Percentiles rank a stretch among this genome's conserved stretches.
Evolutionary conservation across 306 rosid species (phyloP).

Genomic region (Hylodesmum podocarpum): DNA sequence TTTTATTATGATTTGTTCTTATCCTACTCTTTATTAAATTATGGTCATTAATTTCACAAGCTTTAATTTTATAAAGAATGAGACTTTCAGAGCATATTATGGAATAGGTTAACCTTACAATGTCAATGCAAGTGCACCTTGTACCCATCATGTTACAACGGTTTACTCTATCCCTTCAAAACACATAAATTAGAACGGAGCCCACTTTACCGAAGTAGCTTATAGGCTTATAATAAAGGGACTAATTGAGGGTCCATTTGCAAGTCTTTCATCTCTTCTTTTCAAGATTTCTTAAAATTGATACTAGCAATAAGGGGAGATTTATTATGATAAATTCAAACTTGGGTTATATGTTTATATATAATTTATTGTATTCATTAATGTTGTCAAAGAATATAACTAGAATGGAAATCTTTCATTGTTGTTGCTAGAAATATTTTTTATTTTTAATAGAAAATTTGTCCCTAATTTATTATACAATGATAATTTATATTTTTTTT

Average conservation of each 20-base stretch:
- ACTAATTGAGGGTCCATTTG: not conserved
- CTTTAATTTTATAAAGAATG: not conserved
- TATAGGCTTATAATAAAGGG: not conserved
- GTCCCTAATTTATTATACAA: too few relatives aligned
- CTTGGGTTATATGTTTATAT: not conserved
- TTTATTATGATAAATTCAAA: too few relatives aligned
- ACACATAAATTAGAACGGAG: not conserved
- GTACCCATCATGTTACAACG: not conserved
- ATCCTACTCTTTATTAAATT: too few relatives aligned
- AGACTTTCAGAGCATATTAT: not conserved
- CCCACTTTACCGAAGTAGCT: not conserved
- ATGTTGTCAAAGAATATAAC: too few relatives aligned
- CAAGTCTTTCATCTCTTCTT: not conserved
- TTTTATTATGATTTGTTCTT: too few relatives aligned
- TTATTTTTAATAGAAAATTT: too few relatives aligned
- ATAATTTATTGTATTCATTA: too few relatives aligned
- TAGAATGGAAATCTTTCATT: too few relatives aligned
- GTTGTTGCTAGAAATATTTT: too few relatives aligned
- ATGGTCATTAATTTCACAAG: not conserved
- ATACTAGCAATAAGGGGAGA: not conserved
- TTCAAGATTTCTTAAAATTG: not conserved
- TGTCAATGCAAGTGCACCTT: not conserved
- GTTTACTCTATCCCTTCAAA: not conserved
- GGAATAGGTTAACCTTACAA: not conserved
- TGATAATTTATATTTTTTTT: too few relatives aligned